Conservation (phyloP, 139 green algal genomes). For the Volvox africanus region DNA sequence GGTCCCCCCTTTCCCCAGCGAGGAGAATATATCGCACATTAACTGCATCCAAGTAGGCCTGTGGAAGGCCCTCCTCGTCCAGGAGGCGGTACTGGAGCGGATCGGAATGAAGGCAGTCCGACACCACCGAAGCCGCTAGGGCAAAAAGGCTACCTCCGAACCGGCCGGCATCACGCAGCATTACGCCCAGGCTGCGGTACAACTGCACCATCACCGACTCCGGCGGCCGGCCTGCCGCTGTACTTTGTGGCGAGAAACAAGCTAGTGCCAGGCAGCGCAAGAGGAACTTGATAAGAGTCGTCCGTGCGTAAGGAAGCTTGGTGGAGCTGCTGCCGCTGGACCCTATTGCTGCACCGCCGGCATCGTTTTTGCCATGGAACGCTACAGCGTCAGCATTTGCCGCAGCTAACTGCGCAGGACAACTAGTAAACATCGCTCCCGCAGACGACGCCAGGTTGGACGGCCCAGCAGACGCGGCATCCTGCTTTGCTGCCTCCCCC, state of each 20-base stretch:
- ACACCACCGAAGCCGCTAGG: constrained; percentile 88
- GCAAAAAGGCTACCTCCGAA: constrained; percentile 94
- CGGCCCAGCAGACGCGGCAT: background rate
- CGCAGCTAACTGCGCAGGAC: constrained; percentile 1
- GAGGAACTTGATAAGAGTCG: constrained; percentile 92
- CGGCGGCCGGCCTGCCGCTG: constrained; percentile 52
- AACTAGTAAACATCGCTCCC: background rate
- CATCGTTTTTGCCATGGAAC: background rate
- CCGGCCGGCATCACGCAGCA: constrained; percentile 79
- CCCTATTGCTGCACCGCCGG: background rate
- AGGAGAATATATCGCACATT: constrained; percentile 1
- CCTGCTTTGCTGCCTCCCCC: background rate
- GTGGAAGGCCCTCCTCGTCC: constrained; percentile 83
- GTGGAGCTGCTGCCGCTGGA: background rate
- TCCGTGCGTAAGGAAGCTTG: constrained; percentile 69
- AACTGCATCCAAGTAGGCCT: constrained; percentile 82
- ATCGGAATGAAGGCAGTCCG: constrained; percentile 94
- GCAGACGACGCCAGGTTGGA: background rate
- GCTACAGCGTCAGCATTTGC: background rate
- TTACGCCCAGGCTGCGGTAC: constrained; percentile 65
- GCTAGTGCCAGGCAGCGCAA: constrained; percentile 87
- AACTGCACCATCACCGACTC: constrained; percentile 63
- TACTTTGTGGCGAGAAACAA: constrained; percentile 77
- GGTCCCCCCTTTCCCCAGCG: no score
- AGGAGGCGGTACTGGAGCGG: constrained; percentile 86